Evolutionary conservation across 345 rosid genomes (phyloP), one percentile per base, ranked within the genome.

Genomic region (Citrus maxima): DNA sequence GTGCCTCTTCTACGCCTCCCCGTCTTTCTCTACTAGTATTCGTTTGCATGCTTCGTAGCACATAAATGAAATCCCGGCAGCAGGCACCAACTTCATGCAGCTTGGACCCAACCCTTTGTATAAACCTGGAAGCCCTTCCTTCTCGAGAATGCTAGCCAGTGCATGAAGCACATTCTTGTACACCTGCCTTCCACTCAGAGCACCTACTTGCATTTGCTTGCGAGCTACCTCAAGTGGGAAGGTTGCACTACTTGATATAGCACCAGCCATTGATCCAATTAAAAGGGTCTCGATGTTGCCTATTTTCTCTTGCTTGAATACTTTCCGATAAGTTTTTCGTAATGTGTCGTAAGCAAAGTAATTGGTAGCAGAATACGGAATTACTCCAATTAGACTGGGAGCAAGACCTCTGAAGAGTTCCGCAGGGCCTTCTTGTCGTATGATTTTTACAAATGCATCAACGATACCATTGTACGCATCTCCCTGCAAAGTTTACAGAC

Each of bases 41-140:
- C 88, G 87, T 84, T 94, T 96, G 86, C 95, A 90, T 32, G 98
- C 98, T 83, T 96, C 98, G 80, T 94, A 96, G 82, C 98, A 96
- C 99, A 96, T 94, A 83, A 96, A 96, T 12, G 99, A 94, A 84
- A 96, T 94, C 74, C 99, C 99, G 60, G 98, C 99, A 60, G 99
- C 98, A 42, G 97, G 98, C 42, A 95, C 97, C 89, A 95, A 75
- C 86, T 95, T 95, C 93, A 93, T 84, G 92, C 97, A 93, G 81
- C 98, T 95, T 0, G 97, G 98, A 51, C 98, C 99, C 75, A 95
- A 80, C 62, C 99, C 99, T 81, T 88, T 93, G 79, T 93, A 96
- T 75, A 95, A 82, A 76, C 99, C 98, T 0, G 69, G 88, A 32
- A 96, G 69, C 66, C 99, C 98, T 84, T 96, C 98, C 21, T 85